Base-by-base conservation (phyloP, 345 rosid species). In the Mangifera indica region DNA sequence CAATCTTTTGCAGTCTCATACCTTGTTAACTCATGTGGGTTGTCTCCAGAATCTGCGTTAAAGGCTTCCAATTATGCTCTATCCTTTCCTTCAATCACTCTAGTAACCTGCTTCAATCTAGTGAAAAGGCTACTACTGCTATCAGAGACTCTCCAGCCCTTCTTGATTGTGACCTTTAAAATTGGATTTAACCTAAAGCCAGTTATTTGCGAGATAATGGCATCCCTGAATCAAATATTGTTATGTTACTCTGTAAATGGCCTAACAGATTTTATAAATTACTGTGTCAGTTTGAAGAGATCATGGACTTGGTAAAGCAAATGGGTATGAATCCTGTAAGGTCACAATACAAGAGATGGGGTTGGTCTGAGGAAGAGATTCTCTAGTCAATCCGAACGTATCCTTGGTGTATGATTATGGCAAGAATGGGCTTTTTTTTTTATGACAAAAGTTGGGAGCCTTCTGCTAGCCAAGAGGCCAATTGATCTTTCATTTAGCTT, bases 261-360 rank as follows among this genome's bases (percentile, higher is more conserved):
- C 78, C 4, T 25, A 7, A n/a, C 14, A 2, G 0, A 14, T 32
- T 40, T 34, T 52, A 5, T 37, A 68, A 8, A 0, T 2, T 12
- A 32, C 37, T 32, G 4, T 32, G 5, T 2, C 70, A 34, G 10
- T 10, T 24, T 60, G 44, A 51, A n/a, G 44, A 52, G 66, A 42
- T 26, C 8, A 75, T 82, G 44, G 69, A 74, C 20, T 48, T 60
- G 49, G 81, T 77, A 5, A 76, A 45, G 49, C 74, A 52, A 29
- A 72, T 76, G 76, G 80, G 81, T n/a, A 24, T 77, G 22, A 11
- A 71, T 60, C 84, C 85, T 24, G 52, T 15, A 10, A 26, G 6
- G 2, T 1, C 3, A 3, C 32, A 9, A 8, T 84, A n/a, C n/a
- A n/a, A n/a, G n/a, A n/a, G n/a, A n/a, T n/a, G n/a, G n/a, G n/a